Percentiles rank a stretch among this genome's conserved stretches.
Conservation (phyloP, 176 grass and related monocot genomes). For the Paspalum notatum region DNA sequence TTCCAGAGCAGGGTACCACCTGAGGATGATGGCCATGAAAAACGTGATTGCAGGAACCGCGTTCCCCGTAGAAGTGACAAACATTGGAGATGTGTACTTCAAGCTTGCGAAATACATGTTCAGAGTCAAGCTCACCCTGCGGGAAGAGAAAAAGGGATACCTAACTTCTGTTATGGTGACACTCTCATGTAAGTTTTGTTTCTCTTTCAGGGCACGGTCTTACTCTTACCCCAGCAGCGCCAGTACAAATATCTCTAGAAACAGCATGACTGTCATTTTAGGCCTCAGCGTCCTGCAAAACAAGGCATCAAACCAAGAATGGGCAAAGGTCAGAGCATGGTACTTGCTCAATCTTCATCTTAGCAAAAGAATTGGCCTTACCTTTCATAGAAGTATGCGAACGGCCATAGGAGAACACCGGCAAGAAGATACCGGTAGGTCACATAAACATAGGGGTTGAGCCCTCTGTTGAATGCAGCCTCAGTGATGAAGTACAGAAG, state of each 20-base stretch:
- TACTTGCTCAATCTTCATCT: not conserved
- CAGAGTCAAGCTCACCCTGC: conserved; percentile 82
- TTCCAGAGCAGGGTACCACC: no score
- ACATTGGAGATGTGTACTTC: conserved; percentile 82
- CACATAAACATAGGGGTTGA: conserved; percentile 78
- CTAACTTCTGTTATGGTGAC: no score
- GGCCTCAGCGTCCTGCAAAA: conserved; percentile 72
- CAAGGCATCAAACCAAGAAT: not conserved
- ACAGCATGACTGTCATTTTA: conserved; percentile 72
- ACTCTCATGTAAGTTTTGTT: no score
- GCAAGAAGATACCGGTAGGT: conserved; percentile 78
- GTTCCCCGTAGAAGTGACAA: conserved; percentile 76
- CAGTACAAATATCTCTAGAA: conserved; percentile 71
- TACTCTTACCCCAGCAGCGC: conserved; percentile 77
- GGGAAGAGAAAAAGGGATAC: no score
- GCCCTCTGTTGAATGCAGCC: conserved; percentile 68
- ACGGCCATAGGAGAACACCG: conserved; percentile 61
- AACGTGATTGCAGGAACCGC: conserved; percentile 76
- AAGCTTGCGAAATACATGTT: conserved; percentile 95
- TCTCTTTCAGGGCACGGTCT: no score
- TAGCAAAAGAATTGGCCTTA: no score
- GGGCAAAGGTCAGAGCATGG: not conserved
- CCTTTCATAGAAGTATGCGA: conserved; percentile 84
- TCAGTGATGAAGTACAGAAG: conserved; percentile 92
- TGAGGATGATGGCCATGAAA: conserved; percentile 70